phyloP scores from a whole-genome alignment of 2,329 filamentous ascomycete species.

The Trichoderma polysporum region DNA sequence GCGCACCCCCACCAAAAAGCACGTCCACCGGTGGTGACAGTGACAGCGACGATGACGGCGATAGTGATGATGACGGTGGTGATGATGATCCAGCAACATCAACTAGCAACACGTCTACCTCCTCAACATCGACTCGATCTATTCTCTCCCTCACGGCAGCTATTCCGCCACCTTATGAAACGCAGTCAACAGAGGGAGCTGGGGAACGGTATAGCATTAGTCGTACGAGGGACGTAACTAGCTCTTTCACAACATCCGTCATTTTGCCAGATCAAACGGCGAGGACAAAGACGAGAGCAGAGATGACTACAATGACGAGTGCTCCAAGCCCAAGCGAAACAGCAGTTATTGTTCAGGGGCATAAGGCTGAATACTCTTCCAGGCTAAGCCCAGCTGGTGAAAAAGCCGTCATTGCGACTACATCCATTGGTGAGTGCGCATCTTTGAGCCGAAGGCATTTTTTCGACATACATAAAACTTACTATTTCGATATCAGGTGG shows the following conservation, averaged over 20 bases:
- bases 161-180: neutral
- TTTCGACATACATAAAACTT: neutral
- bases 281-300: neutral
- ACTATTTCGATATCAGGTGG: conserved; percentile 33
- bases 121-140: neutral
- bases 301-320: neutral
- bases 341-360: neutral
- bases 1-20: neutral
- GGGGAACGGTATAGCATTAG: neutral
- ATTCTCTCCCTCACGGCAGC: neutral
- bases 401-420: conserved; percentile 26
- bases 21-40: neutral
- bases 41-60: neutral
- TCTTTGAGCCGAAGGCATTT: neutral
- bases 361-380: neutral
- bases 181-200: neutral
- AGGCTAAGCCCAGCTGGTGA: conserved; percentile 9
- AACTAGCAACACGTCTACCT: neutral
- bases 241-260: neutral
- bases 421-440: conserved; percentile 24
- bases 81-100: neutral
- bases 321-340: neutral
- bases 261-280: neutral
- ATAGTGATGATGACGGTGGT: neutral
- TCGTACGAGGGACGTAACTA: neutral